Percentiles rank a stretch among this genome's conserved stretches.
Evolutionary conservation across 2,329 filamentous ascomycete genomes (phyloP).

Genomic region (Cordyceps farinosa): DNA sequence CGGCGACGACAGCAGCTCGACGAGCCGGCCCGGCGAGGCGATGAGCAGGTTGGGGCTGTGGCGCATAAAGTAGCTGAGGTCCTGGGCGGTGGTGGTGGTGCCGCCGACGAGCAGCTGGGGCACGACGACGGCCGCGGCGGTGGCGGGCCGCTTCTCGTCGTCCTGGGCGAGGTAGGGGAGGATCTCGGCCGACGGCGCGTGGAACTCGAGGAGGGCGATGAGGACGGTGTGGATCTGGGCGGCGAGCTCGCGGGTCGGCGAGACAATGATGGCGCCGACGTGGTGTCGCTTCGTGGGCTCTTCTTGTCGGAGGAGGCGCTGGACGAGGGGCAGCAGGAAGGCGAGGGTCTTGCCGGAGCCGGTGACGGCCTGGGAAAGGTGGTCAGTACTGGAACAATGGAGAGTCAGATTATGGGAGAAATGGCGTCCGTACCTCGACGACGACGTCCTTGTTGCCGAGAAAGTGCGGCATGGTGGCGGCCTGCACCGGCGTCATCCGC

Average conservation of each 20-base stretch:
- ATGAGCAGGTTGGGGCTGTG: constrained; percentile 85
- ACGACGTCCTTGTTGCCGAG: constrained; percentile 89
- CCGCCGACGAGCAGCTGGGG: constrained; percentile 89
- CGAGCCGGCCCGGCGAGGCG: constrained; percentile 82
- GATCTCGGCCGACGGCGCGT: constrained; percentile 69
- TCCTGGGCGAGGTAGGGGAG: constrained; percentile 53
- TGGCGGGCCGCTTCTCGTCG: constrained; percentile 48
- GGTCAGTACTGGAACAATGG: not conserved
- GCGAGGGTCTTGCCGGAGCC: constrained; percentile 87
- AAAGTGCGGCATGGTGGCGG: constrained; percentile 83
- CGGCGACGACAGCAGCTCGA: constrained; percentile 80
- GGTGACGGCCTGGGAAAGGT: constrained; percentile 63
- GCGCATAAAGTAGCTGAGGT: constrained; percentile 79
- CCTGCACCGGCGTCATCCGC: constrained; percentile 92
- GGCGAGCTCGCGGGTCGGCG: constrained; percentile 85
- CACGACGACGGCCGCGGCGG: constrained; percentile 55
- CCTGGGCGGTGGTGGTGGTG: constrained; percentile 73
- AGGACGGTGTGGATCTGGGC: constrained; percentile 85
- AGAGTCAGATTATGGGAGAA: no score
- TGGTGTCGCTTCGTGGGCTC: constrained; percentile 87
- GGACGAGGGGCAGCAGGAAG: constrained; percentile 79
- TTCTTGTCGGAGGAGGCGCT: constrained; percentile 74
- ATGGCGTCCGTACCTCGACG: constrained; percentile 58
- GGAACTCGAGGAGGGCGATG: constrained; percentile 73
- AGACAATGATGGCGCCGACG: constrained; percentile 85